Percentiles rank a stretch among this genome's conserved stretches.
These are phyloP conservation scores for Arachis hypogaea DNA, from an alignment of 306 rosid species.

Conservation along the genomic window DNA sequence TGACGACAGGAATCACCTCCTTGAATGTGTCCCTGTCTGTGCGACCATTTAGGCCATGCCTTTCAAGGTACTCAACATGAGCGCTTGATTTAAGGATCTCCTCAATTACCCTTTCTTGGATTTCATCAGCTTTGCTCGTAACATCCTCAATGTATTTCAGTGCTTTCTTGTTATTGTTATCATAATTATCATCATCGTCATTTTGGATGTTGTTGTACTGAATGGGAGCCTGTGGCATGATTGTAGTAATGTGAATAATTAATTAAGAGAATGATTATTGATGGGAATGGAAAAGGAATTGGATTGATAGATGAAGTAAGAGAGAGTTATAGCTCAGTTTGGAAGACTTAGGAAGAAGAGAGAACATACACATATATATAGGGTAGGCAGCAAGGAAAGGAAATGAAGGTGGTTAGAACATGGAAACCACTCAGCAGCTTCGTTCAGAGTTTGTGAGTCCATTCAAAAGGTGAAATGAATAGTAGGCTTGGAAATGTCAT, in stretches of 20 bases:
- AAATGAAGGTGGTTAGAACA: background rate
- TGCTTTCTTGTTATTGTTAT: constrained; percentile 27
- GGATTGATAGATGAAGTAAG: background rate
- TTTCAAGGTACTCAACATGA: constrained; percentile 55
- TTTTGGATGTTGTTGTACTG: constrained; percentile 16
- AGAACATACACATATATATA: constrained; percentile 28
- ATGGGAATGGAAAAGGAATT: constrained; percentile 3
- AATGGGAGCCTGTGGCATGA: constrained; percentile 51
- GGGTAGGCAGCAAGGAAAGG: constrained; percentile 9
- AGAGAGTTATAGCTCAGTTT: background rate
- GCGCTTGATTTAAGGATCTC: constrained; percentile 62
- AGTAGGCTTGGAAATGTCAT: constrained; percentile 12
- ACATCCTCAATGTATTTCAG: constrained; percentile 57
- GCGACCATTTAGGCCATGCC: constrained; percentile 49
- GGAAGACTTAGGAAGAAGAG: constrained; percentile 9
- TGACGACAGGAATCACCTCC: constrained; percentile 55
- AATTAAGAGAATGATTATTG: background rate
- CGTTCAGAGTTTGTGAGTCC: background rate
- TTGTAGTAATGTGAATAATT: too few species aligned
- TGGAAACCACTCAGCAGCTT: constrained; percentile 1
- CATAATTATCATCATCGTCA: constrained; percentile 2
- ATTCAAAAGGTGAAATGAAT: constrained; percentile 6
- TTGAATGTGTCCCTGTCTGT: constrained; percentile 52
- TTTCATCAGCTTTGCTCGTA: constrained; percentile 53
- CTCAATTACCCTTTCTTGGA: constrained; percentile 50